These are phyloP conservation scores for Blechomonas ayalai DNA, from an alignment of 208 protist genomes.

Conservation along the genomic window DNA sequence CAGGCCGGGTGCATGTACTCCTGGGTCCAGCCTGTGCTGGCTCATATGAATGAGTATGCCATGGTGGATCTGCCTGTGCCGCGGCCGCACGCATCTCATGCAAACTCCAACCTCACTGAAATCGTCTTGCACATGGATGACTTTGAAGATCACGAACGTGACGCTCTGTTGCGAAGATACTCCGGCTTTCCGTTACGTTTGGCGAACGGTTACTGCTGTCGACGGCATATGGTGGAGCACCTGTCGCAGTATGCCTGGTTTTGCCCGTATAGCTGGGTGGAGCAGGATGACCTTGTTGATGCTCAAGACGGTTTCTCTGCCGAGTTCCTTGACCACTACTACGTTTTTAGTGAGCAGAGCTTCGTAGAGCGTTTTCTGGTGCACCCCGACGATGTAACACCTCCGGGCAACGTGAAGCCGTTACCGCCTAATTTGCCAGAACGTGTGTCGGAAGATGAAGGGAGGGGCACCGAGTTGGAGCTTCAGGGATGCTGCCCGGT, in stretches of 20 bases:
- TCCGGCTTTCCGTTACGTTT: constrained; percentile 54
- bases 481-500: constrained; percentile 86
- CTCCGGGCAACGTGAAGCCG: constrained; percentile 27
- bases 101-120: constrained; percentile 37
- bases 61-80: constrained; percentile 19
- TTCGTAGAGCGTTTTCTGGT: constrained; percentile 61
- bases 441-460: constrained; percentile 3
- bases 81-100: constrained; percentile 15
- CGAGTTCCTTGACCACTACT: constrained; percentile 60
- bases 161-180: constrained; percentile 17
- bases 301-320: constrained; percentile 19
- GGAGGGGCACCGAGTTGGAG: constrained; percentile 17
- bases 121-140: constrained; percentile 49
- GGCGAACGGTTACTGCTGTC: constrained; percentile 32
- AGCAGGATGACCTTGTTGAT: constrained; percentile 45
- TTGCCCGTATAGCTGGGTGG: constrained; percentile 79
- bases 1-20: background rate
- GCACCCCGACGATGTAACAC: constrained; percentile 44
- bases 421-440: constrained; percentile 42
- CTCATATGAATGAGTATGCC: constrained; percentile 3
- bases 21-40: background rate
- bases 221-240: constrained; percentile 15
- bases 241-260: constrained; percentile 68
- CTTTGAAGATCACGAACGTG: constrained; percentile 22
- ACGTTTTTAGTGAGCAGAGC: constrained; percentile 53